These are phyloP conservation scores for Parietaria judaica DNA, from an alignment of 306 rosid species.

Conservation along the genomic window DNA sequence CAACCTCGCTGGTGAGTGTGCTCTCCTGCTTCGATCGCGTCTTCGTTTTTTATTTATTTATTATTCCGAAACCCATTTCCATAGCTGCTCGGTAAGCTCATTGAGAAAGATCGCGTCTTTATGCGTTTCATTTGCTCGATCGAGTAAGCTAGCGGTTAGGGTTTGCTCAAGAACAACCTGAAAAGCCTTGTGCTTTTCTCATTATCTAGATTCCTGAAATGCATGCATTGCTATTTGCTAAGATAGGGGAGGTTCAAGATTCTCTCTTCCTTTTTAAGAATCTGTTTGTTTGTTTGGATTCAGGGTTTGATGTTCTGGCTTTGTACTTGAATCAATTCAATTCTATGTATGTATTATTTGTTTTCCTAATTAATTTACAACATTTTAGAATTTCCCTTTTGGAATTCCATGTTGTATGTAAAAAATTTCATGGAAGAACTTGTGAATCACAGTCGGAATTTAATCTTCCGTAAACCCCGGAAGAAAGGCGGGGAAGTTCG, in stretches of 20 bases:
- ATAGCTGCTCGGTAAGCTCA: slow-evolving; percentile 15
- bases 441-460: too few species aligned
- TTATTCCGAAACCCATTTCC: background rate
- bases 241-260: background rate
- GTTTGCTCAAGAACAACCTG: background rate
- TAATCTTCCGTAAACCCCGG: too few species aligned
- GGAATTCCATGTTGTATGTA: too few species aligned
- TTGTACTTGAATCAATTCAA: too few species aligned
- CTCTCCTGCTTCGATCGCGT: slow-evolving; percentile 8
- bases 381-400: too few species aligned
- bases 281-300: background rate
- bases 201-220: background rate
- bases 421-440: too few species aligned
- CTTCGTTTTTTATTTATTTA: slow-evolving; percentile 1
- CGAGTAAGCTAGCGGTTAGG: background rate
- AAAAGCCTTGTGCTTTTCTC: background rate
- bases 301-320: background rate
- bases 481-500: too few species aligned
- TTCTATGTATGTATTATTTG: too few species aligned
- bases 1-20: slow-evolving; percentile 22
- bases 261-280: background rate
- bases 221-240: slow-evolving; percentile 16
- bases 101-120: background rate
- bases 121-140: background rate
- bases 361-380: too few species aligned